Evolutionary conservation across 352 stramenopile genomes (phyloP).

Genomic region (Pythium coloratum): DNA sequence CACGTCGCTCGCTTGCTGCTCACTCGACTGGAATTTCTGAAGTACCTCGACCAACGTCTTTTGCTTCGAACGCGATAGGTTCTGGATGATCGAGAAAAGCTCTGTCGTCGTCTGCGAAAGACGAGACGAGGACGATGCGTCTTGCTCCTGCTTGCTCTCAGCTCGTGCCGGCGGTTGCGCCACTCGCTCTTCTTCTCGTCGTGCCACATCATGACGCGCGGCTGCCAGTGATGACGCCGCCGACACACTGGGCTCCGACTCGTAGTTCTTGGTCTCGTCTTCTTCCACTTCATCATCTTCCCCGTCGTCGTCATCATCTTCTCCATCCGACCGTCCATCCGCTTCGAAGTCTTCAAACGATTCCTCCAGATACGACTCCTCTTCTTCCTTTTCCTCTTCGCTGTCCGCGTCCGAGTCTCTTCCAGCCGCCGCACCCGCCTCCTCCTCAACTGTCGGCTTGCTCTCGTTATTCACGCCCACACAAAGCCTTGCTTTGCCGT

Average conservation of each 20-base stretch:
- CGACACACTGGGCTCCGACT: neutral
- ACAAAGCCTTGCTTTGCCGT: constrained; percentile 19
- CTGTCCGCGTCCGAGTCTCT: constrained; percentile 15
- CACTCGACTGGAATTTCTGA: constrained; percentile 58
- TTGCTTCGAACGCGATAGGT: constrained; percentile 71
- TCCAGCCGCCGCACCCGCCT: neutral
- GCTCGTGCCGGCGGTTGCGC: neutral
- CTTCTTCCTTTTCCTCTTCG: constrained; percentile 34
- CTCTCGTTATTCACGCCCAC: constrained; percentile 17
- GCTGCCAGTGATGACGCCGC: neutral
- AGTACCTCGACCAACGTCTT: constrained; percentile 57
- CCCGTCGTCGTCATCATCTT: neutral
- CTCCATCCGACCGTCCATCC: constrained; percentile 18
- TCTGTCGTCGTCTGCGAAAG: constrained; percentile 58
- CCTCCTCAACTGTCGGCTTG: neutral
- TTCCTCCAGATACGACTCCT: constrained; percentile 73
- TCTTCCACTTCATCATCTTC: neutral
- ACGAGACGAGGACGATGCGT: constrained; percentile 13
- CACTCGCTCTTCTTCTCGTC: neutral
- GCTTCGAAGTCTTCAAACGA: constrained; percentile 86
- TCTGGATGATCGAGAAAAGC: constrained; percentile 64
- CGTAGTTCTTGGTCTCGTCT: neutral
- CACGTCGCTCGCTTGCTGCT: constrained; percentile 52
- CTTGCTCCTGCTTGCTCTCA: constrained; percentile 12
- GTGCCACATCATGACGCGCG: neutral